Percentiles rank a stretch among this genome's conserved stretches.
phyloP scores from a whole-genome alignment of 78 protist genomes.

The Anaeramoeba flamelloides region DNA sequence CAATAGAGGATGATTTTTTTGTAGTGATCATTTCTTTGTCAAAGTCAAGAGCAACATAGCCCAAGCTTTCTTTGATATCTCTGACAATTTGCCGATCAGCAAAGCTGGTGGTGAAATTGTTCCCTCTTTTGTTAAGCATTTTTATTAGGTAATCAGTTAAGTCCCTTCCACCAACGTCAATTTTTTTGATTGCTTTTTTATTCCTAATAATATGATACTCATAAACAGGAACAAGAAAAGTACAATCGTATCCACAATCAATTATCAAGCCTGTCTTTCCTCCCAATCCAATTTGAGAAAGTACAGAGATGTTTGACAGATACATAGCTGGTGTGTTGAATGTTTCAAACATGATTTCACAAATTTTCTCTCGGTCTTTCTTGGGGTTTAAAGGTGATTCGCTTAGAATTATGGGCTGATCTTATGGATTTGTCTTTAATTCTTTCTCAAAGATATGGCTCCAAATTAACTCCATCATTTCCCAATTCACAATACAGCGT shows the following conservation, averaged over 20 bases:
- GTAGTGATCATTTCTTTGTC: not conserved
- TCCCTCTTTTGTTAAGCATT: not conserved
- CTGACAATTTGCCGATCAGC: not conserved
- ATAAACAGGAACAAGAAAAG: not conserved
- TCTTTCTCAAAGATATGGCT: not conserved
- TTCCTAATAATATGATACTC: not conserved
- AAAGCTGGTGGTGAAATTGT: not conserved
- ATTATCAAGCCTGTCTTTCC: not conserved
- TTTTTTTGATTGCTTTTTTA: not conserved
- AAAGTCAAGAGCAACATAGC: not conserved
- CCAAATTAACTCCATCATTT: not conserved
- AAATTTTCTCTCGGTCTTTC: not conserved
- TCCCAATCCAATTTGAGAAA: not conserved
- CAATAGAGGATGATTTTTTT: not conserved
- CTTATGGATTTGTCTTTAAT: not conserved
- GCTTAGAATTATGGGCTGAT: not conserved
- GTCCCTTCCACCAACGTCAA: not conserved
- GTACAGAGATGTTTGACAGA: not conserved
- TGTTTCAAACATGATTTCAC: not conserved
- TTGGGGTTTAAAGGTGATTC: not conserved
- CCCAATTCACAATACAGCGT: not conserved
- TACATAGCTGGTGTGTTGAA: not conserved
- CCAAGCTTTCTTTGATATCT: not conserved
- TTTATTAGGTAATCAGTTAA: not conserved
- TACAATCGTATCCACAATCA: not conserved